Percentiles rank a stretch among this genome's conserved stretches.
phyloP scores from a whole-genome alignment of 352 stramenopile genomes.

The Pythium sp. region DNA sequence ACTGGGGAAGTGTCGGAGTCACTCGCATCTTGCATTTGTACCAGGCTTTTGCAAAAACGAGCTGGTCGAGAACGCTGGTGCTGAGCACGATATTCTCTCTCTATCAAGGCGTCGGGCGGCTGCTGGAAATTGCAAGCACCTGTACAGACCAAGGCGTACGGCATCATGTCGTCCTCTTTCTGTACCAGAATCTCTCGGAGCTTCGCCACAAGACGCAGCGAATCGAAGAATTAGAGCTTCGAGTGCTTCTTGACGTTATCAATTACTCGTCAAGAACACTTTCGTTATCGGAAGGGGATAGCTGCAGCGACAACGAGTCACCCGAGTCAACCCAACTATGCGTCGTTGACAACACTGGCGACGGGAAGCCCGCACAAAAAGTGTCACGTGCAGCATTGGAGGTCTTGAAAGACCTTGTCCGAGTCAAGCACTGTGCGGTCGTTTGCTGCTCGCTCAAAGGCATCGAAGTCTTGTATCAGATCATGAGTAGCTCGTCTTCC shows the following conservation, averaged over 20 bases:
- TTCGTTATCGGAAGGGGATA: not conserved
- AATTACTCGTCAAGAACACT: not conserved
- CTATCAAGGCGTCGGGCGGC: conserved; percentile 20
- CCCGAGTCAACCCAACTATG: not conserved
- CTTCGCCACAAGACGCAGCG: conserved; percentile 28
- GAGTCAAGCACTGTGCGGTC: conserved; percentile 27
- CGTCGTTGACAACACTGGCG: no score
- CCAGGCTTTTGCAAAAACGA: not conserved
- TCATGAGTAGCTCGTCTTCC: conserved; percentile 28
- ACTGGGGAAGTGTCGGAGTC: conserved; percentile 5
- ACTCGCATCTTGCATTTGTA: conserved; percentile 2
- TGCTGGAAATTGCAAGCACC: conserved; percentile 21
- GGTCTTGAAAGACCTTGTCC: conserved; percentile 28
- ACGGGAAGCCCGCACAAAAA: conserved; percentile 11
- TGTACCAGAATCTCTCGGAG: conserved; percentile 24
- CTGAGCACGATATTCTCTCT: conserved; percentile 22
- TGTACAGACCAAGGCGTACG: conserved; percentile 9
- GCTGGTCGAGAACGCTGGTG: conserved; percentile 20
- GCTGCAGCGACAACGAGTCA: conserved; percentile 8
- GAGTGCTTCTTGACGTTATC: conserved; percentile 21
- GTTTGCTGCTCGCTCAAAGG: conserved; percentile 24
- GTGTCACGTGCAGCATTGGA: conserved; percentile 24
- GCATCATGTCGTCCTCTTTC: conserved; percentile 20
- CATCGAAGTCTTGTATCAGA: conserved; percentile 26
- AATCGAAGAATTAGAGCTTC: conserved; percentile 24